Evolutionary conservation across 2,329 filamentous ascomycete species (phyloP).

Genomic region (Colletotrichum viniferum): DNA sequence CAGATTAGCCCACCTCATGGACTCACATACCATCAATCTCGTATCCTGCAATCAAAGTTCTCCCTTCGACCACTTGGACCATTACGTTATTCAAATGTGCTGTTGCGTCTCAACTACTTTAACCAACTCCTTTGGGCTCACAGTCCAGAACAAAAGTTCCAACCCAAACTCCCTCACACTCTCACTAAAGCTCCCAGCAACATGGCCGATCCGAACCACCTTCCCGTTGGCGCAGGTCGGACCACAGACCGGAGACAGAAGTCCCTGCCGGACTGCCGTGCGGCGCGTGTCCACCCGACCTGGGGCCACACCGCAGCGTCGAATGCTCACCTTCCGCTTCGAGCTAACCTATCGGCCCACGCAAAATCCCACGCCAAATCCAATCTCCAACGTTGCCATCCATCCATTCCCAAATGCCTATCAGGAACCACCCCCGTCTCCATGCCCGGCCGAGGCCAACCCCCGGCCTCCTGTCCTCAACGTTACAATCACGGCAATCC

Average conservation of each 20-base stretch:
- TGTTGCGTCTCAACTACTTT: neutral
- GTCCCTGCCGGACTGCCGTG: conserved; percentile 11
- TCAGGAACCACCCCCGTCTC: neutral
- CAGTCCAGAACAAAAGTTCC: neutral
- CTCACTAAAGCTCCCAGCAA: neutral
- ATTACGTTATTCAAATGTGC: neutral
- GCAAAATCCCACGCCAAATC: neutral
- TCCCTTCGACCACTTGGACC: fast-evolving
- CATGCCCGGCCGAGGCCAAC: neutral
- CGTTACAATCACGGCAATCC: neutral
- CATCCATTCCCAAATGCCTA: neutral
- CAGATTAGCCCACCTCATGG: neutral
- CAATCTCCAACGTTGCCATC: neutral
- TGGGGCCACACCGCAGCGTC: neutral
- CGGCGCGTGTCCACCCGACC: neutral
- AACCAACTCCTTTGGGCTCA: neutral
- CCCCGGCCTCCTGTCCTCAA: neutral
- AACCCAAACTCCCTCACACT: neutral
- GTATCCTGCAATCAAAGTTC: neutral
- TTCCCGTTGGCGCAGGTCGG: conserved; percentile 14
- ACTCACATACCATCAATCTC: too few relatives aligned
- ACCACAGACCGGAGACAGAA: neutral
- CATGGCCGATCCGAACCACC: neutral
- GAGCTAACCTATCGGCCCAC: conserved; percentile 10
- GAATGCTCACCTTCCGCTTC: conserved; percentile 15